Conservation (phyloP, 2,329 filamentous ascomycete species). For the Phoma sp. region DNA sequence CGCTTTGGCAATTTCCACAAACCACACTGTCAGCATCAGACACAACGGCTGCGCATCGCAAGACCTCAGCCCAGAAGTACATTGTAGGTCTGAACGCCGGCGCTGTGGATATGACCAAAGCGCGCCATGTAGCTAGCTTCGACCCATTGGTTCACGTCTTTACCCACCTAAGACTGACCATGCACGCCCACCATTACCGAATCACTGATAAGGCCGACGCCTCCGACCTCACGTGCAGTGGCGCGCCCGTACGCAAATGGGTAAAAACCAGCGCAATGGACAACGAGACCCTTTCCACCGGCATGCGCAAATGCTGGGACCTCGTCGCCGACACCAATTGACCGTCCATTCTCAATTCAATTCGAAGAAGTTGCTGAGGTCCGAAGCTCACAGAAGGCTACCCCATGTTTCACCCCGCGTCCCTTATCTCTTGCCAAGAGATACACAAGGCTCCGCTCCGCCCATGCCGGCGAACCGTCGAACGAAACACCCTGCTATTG, state of each 20-base stretch:
- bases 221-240: slow-evolving; percentile 16
- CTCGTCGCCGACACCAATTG: slow-evolving; percentile 18
- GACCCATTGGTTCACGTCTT: slow-evolving; percentile 44
- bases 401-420: slow-evolving; percentile 24
- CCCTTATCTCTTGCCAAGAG: slow-evolving; percentile 42
- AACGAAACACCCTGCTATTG: slow-evolving; percentile 19
- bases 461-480: slow-evolving; percentile 29
- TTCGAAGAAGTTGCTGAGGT: not conserved
- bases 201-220: slow-evolving; percentile 17
- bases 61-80: slow-evolving; percentile 29
- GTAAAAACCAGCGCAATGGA: slow-evolving; percentile 37
- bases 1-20: slow-evolving; percentile 45
- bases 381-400: not conserved
- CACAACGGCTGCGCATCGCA: slow-evolving; percentile 29
- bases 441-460: slow-evolving; percentile 17
- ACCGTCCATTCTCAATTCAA: not conserved
- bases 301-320: slow-evolving; percentile 47
- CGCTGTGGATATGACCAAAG: slow-evolving; percentile 24
- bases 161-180: slow-evolving; percentile 43
- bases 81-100: slow-evolving; percentile 24
- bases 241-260: slow-evolving; percentile 38
- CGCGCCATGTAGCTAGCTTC: slow-evolving; percentile 26
- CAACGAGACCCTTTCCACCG: slow-evolving; percentile 44
- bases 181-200: slow-evolving; percentile 40
- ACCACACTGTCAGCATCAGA: slow-evolving; percentile 24